Evolutionary conservation across 2,329 filamentous ascomycete species (phyloP), one percentile per base, ranked within the genome.

Genomic region (Diaporthe destruens): DNA sequence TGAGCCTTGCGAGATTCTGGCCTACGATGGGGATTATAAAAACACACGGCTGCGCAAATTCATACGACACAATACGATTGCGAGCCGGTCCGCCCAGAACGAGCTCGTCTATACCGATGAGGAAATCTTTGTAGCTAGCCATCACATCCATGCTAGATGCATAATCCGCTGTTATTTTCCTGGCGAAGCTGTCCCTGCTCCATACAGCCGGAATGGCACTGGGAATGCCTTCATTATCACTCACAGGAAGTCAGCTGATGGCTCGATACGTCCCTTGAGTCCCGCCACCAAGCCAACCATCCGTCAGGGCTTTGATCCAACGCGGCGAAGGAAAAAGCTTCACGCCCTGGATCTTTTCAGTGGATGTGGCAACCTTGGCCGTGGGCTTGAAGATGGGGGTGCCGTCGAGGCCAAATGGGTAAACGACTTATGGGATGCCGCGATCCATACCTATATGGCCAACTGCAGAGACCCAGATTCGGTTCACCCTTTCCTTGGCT

Each of bases 361-460:
- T 75, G 94, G 94, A 0, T 91, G 92, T 23, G 94, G 94, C 0
- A 94, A 92, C 68, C 90, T 96, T 67, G 94, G 93, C 6, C 87
- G 92, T 39, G 94, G 93, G 0, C 83, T 97, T 0, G 93, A 95
- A 79, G 93, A 95, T 69, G 89, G 89, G 0, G 90, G 90, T 0
- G 90, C 85, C 0, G 85, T 95, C 0, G 79, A 90, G 34, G 92
- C 93, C 79, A 83, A 85, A 3, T 92, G 89, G 84, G 90, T 89
- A 0, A 91, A 95, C 34, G 94, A 97, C 77, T 89, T 89, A 72
- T 88, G 87, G 71, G 76, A 82, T 0, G 81, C 84, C 6, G 92
- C 94, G 0, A 87, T 95, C 0, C 91, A 94, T 67, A 93, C 92
- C 0, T 94, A 94, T 75, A 88, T 90, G 80, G 93, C 93, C 0